Base-by-base conservation (phyloP, 106 monocot species). In the Allium fistulosum region DNA sequence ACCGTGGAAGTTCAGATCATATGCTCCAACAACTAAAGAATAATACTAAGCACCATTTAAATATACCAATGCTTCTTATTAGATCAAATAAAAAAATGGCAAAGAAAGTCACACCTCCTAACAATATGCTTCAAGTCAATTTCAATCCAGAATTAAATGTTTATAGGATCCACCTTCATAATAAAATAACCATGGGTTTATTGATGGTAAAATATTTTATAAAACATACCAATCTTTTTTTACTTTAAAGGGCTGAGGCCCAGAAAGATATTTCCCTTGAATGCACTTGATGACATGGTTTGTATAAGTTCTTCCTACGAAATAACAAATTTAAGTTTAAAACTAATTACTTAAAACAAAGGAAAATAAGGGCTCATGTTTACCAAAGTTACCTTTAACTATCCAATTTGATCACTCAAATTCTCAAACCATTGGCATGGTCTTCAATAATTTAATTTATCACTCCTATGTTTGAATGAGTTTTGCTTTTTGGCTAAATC, bases 381-480 rank as follows among this genome's bases (percentile, higher is more conserved):
- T 69, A 11, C 46, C 2, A 26, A 26, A 49, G 56, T 47, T 77
- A 83, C 97, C 87, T 97, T 97, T 53, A 97, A 68, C 53, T 90
- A 87, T 66, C 97, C 89, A 66, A 97, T 97, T 63, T 92, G 92
- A 81, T 92, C 82, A 48, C 22, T 22, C 22, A 22, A 22, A 22
- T 0, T 0, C 81, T 97, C 77, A 97, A 82, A 77, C 80, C 92
- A 87, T 92, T 92, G 47, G 92, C 87, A 77, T 84, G 72, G 75
- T 97, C 89, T 58, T 97, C 97, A 49, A 87, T 79, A 74, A 97
- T 87, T 83, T 97, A 92, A 83, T 97, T 97, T 62, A 92, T 61
- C 7, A 87, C 77, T 45, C 92, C 77, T 46, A 79, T 92, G 76
- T 89, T 92, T 63, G 45, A 97, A 66, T 17, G 53, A 56, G 1